Percentiles rank a stretch among this genome's conserved stretches.
Conservation (phyloP, 2,329 filamentous ascomycete genomes). For the Neofusicoccum sp. region DNA sequence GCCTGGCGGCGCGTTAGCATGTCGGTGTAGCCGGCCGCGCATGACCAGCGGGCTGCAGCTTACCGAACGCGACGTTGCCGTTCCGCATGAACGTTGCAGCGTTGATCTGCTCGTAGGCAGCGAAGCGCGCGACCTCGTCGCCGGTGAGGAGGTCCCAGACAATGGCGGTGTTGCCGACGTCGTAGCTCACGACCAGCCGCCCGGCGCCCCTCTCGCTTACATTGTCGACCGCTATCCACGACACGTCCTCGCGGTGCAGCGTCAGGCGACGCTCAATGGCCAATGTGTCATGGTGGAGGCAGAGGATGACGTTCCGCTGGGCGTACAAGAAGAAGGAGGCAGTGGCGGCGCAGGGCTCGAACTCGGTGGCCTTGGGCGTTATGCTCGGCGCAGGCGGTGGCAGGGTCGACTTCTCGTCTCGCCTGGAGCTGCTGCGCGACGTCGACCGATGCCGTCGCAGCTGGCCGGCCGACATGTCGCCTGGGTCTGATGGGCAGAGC, state of each 20-base stretch:
- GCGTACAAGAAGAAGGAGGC: constrained; percentile 88
- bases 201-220: constrained; percentile 83
- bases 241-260: constrained; percentile 77
- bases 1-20: constrained; percentile 52
- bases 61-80: constrained; percentile 95
- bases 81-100: constrained; percentile 95
- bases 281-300: constrained; percentile 88
- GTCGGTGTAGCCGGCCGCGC: neutral
- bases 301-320: constrained; percentile 76
- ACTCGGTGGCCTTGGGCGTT: constrained; percentile 51
- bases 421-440: constrained; percentile 38
- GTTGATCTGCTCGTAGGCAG: constrained; percentile 81
- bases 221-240: constrained; percentile 85
- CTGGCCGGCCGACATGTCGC: constrained; percentile 46
- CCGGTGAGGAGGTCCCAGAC: constrained; percentile 96
- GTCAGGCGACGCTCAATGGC: constrained; percentile 85
- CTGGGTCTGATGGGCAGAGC: constrained; percentile 21
- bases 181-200: constrained; percentile 87
- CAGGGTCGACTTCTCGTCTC: constrained; percentile 26
- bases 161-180: constrained; percentile 85
- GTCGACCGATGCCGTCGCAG: constrained; percentile 41
- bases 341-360: constrained; percentile 88
- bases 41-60: constrained; percentile 29
- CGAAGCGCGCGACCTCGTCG: constrained; percentile 86
- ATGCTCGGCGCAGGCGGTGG: constrained; percentile 43